Conservation (phyloP, 176 grass and related monocot genomes). For the Typha latifolia region DNA sequence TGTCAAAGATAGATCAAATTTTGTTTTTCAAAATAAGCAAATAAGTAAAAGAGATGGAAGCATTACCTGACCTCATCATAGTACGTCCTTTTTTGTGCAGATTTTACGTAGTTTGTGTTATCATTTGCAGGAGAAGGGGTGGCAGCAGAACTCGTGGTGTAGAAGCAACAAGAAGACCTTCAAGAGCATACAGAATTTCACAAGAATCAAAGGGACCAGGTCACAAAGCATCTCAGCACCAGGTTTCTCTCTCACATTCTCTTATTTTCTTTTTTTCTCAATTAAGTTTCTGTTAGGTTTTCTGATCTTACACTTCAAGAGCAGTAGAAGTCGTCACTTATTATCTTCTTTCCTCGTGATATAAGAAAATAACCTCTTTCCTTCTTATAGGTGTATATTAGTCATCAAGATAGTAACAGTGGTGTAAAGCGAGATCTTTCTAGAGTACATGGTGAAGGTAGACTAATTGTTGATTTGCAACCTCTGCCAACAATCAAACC, state of each 20-base stretch:
- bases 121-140: constrained; percentile 22
- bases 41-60: not conserved
- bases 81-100: not conserved
- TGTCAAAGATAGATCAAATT: not conserved
- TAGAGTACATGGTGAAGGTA: constrained; percentile 20
- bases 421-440: constrained; percentile 12
- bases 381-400: constrained; percentile 5
- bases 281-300: not conserved
- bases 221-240: constrained; percentile 14
- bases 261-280: not conserved
- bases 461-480: constrained; percentile 38
- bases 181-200: constrained; percentile 1
- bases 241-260: constrained; percentile 27
- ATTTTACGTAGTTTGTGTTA: not conserved
- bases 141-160: constrained; percentile 4
- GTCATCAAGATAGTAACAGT: not conserved
- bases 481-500: constrained; percentile 27
- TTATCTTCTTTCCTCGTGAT: not conserved
- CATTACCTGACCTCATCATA: not conserved
- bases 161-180: constrained; percentile 14
- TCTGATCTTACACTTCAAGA: no score
- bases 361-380: not conserved
- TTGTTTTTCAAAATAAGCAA: not conserved
- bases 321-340: no score
- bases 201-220: constrained; percentile 10